Base-by-base conservation (phyloP, 176 grass and related monocot genomes). In the Phragmites australis region DNA sequence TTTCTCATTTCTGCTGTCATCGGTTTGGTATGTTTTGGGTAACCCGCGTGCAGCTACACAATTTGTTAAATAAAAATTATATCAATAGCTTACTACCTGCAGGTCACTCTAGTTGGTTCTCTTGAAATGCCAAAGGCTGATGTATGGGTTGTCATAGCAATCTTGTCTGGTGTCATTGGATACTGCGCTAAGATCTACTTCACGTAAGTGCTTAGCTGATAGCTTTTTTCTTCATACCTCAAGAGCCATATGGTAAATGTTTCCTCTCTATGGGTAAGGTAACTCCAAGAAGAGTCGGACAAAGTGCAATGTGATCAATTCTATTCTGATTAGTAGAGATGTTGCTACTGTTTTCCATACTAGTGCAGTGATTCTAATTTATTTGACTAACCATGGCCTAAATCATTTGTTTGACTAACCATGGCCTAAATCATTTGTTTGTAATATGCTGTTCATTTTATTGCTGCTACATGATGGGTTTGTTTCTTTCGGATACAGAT, bases 171-270 rank as follows among this genome's bases (percentile, higher is more conserved):
- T 90, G 84, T 97, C 68, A 58, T 88, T 74, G 95, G 88, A 67
- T 97, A 97, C 34, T 94, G 92, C 86, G 92, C 95, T 68, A 94
- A 98, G 83, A 87, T 93, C 82, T 98, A 98, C 77, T 91, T 98
- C 74, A 89, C 92, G 90, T 98, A 88, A 85, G 95, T 91, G 30
- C 68, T 77, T 77, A 55, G n/a, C 9, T 54, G 79, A 29, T 61
- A 29, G 15, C 15, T 16, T 65, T 45, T 34, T 43, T 46, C 23
- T 50, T 66, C 3, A 17, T 55, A 31, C 65, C 18, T 80, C 9
- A 30, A 59, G 16, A 3, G 2, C 64, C 50, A 32, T 66, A 71
- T 47, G 11, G 44, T 65, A 46, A 83, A 40, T 9, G 44, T 30
- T 30, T 6, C 34, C 53, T 53, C 46, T 77, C 5, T 43, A 16